Evolutionary conservation across 2,329 filamentous ascomycete genomes (phyloP), one percentile per base, ranked within the genome.

Genomic region (Capronia epimyces): DNA sequence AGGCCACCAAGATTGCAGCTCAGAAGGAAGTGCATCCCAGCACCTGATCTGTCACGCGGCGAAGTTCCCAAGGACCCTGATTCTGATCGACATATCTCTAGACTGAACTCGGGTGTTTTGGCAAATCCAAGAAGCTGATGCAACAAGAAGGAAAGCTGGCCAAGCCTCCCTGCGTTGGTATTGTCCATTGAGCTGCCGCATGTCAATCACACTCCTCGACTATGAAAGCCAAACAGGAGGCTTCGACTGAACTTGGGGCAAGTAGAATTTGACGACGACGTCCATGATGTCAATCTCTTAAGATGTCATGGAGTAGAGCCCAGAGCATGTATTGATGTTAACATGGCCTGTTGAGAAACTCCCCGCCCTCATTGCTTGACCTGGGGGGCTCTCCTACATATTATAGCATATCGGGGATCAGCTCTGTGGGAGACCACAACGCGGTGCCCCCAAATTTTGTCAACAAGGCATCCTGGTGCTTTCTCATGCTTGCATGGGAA

Each of bases 401-500:
- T n/a, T 12, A 32, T 32, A 0, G 83, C 83, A 58, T 74, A 86
- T 32, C 21, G 5, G 40, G 40, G 9, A 43, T 43, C 21, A 43
- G 40, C 40, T 43, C 40, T 3, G 8, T 27, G 8, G 40, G 40
- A 5, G 40, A 43, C n/a, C 27, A 81, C 65, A 87, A 83, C 0
- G 85, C 76, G 4, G 40, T 43, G 20, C 20, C 10, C 15, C 40
- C 40, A 10, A 43, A 10, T 15, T 22, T 43, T 22, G 24, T 15
- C 3, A 83, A 71, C 2, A 77, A 67, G 52, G n/a, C n/a, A 85
- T 79, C 2, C 82, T 75, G 58, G 86, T 86, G 0, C 70, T 47
- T 41, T 70, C 12, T 75, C 67, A 1, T 69, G 53, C 0, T 68
- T 69, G 1, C 71, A 66, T 3, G 72, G 67, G 55, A 83, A 85